Evolutionary conservation across 352 stramenopile genomes (phyloP).

Genomic region (Pythium oligandrum): DNA sequence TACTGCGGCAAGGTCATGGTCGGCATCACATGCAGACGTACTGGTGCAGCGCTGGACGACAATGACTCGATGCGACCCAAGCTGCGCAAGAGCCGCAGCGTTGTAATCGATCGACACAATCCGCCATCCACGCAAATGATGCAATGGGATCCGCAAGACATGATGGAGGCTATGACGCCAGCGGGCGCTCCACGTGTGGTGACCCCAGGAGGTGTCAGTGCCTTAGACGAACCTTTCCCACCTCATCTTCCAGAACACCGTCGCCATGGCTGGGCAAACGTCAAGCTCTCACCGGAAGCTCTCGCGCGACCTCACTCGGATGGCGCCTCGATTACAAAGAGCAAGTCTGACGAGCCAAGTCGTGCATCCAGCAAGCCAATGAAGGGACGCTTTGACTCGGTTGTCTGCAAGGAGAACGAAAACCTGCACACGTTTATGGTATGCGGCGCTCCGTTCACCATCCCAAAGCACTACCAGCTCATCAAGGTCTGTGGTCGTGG

Average conservation of each 20-base stretch:
- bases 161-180: conserved; percentile 18
- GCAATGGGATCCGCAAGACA: conserved; percentile 45
- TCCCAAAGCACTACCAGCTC: conserved; percentile 80
- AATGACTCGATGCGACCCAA: conserved; percentile 34
- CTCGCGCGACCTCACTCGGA: conserved; percentile 50
- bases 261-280: conserved; percentile 73
- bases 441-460: conserved; percentile 83
- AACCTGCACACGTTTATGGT: conserved; percentile 89
- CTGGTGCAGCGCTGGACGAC: conserved; percentile 19
- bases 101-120: conserved; percentile 68
- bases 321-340: conserved; percentile 29
- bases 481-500: conserved; percentile 87
- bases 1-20: conserved; percentile 85
- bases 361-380: conserved; percentile 7
- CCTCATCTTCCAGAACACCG: conserved; percentile 27
- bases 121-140: conserved; percentile 69
- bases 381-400: conserved; percentile 31
- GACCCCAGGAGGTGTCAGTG: not conserved
- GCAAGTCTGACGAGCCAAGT: conserved; percentile 32
- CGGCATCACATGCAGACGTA: conserved; percentile 62
- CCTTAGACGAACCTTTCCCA: conserved; percentile 10
- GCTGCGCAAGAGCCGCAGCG: conserved; percentile 72
- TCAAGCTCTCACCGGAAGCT: conserved; percentile 69
- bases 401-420: conserved; percentile 82
- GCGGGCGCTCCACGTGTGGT: conserved; percentile 2